Percentiles rank a stretch among this genome's conserved stretches.
Evolutionary conservation across 768 basidiomycete genomes (phyloP).

Genomic region (Leucocoprinus leucothites): DNA sequence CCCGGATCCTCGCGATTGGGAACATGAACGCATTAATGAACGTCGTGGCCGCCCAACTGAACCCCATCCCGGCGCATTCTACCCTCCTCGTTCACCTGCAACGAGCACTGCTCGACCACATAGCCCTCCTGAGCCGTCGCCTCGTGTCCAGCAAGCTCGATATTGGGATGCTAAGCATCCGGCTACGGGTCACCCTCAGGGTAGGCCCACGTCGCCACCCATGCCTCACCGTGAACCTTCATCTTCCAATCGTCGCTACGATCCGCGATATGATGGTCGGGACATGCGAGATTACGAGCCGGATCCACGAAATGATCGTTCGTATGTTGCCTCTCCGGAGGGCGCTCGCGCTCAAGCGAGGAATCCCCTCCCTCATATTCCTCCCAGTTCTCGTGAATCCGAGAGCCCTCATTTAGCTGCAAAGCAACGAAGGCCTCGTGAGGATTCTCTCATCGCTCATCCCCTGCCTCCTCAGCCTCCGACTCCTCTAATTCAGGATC

Average conservation of each 20-base stretch:
- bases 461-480: conserved; percentile 12
- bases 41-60: conserved; percentile 41
- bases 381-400: conserved; percentile 42
- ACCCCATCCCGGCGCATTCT: conserved; percentile 29
- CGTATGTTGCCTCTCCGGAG: conserved; percentile 43
- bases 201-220: conserved; percentile 25
- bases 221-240: conserved; percentile 30
- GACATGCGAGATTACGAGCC: conserved; percentile 37
- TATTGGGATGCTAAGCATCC: conserved; percentile 64
- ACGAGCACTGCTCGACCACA: conserved; percentile 29
- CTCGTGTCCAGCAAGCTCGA: conserved; percentile 46
- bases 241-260: conserved; percentile 52
- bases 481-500: conserved; percentile 8
- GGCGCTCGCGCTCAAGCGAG: conserved; percentile 29
- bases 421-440: conserved; percentile 36
- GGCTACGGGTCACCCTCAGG: conserved; percentile 30
- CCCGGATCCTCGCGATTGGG: conserved; percentile 53
- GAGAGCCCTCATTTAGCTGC: conserved; percentile 55
- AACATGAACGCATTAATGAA: conserved; percentile 30
- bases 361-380: conserved; percentile 29
- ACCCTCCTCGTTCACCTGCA: conserved; percentile 38
- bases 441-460: conserved; percentile 9
- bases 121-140: conserved; percentile 62
- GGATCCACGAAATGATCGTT: conserved; percentile 31
- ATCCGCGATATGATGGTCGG: conserved; percentile 55